These are phyloP conservation scores for Penicillium crystallinum DNA, from an alignment of 495 filamentous ascomycete genomes.

Conservation along the genomic window DNA sequence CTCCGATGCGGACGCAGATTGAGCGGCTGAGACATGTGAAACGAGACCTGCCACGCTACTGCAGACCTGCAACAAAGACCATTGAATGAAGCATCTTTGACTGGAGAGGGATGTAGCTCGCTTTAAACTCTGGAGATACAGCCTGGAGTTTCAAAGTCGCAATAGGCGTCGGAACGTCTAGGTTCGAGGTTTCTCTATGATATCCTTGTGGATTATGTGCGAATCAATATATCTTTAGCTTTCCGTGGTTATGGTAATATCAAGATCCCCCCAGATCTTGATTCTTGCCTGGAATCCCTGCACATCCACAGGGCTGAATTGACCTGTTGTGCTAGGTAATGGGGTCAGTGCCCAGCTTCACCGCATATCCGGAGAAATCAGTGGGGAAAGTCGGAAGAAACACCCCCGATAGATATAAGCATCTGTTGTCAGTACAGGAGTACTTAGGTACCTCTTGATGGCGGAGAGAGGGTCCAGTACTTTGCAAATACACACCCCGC, in stretches of 20 bases:
- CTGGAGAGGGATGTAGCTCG: background rate
- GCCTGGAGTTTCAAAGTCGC: background rate
- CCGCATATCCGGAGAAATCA: background rate
- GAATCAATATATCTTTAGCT: too few relatives aligned
- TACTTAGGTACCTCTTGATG: too few relatives aligned
- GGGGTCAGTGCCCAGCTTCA: constrained; percentile 4
- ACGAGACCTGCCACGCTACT: constrained; percentile 11
- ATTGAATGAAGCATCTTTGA: background rate
- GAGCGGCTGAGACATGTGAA: constrained; percentile 15
- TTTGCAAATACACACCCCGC: constrained; percentile 3
- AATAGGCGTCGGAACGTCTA: too few relatives aligned
- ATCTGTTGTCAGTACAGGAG: too few relatives aligned
- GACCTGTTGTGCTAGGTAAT: background rate
- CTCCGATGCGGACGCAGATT: background rate
- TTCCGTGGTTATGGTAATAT: too few relatives aligned
- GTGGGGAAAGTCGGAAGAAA: background rate
- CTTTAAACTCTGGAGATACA: background rate
- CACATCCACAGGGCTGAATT: constrained; percentile 1
- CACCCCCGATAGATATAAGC: too few relatives aligned
- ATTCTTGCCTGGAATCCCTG: background rate
- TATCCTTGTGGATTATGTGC: too few relatives aligned
- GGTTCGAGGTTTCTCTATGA: too few relatives aligned
- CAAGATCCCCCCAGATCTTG: background rate
- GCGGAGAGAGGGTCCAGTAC: too few relatives aligned
- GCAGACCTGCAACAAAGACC: constrained; percentile 6